phyloP scores from a whole-genome alignment of 331 rosid species.

The Pyracantha coccinea region DNA sequence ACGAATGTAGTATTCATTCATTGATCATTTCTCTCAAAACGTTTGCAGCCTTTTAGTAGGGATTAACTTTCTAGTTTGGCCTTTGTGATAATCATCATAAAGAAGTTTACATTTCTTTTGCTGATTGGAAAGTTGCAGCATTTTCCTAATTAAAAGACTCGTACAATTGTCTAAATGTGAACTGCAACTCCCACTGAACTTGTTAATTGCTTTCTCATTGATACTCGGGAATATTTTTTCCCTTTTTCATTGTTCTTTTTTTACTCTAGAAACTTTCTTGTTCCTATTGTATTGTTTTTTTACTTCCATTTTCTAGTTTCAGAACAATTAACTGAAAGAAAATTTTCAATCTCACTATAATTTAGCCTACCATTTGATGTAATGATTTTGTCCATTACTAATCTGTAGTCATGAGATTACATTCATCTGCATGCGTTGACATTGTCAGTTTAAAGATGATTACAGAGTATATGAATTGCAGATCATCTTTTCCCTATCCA shows the following conservation, averaged over 20 bases:
- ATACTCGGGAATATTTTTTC: background rate
- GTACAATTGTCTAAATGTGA: background rate
- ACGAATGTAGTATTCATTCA: background rate
- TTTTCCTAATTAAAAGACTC: background rate
- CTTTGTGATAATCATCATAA: background rate
- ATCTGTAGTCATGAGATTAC: background rate
- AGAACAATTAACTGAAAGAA: background rate
- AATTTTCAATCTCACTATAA: background rate
- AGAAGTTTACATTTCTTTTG: background rate
- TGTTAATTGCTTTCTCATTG: background rate
- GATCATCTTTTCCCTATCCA: background rate
- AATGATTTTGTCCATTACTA: background rate
- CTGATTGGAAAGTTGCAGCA: background rate
- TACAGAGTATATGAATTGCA: background rate
- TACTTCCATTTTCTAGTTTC: background rate
- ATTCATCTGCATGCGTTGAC: background rate
- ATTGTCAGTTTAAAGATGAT: background rate
- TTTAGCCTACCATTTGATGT: background rate
- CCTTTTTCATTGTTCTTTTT: background rate
- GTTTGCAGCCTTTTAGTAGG: background rate
- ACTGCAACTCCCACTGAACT: background rate
- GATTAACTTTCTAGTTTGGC: background rate
- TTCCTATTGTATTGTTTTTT: background rate
- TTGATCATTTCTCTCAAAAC: background rate
- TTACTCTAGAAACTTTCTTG: background rate